A percentile compares a stretch with the other conserved stretches of the same genome.
These are phyloP conservation scores for Irpex sp. DNA, from an alignment of 1,284 basidiomycete species.

Conservation along the genomic window DNA sequence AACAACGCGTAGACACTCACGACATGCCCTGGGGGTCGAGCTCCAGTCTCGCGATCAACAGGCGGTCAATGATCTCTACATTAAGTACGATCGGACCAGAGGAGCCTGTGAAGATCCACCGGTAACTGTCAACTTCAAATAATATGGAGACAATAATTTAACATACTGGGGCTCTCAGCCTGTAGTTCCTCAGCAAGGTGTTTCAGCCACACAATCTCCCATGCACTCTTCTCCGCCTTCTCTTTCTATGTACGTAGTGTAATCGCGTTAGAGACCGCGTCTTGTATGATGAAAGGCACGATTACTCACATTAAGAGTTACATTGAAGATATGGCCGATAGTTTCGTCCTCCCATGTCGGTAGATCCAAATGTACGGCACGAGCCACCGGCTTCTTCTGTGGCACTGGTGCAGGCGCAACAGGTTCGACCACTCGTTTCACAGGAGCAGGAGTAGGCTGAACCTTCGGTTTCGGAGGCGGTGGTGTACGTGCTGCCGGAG, in stretches of 20 bases:
- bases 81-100: constrained; percentile 35
- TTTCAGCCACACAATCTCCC: constrained; percentile 84
- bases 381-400: constrained; percentile 44
- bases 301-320: constrained; percentile 67
- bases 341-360: constrained; percentile 72
- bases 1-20: constrained; percentile 39
- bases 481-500: constrained; percentile 12
- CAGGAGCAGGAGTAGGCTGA: constrained; percentile 13
- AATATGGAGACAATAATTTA: not conserved
- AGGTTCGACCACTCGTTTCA: constrained; percentile 29
- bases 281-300: too few relatives aligned
- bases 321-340: constrained; percentile 66
- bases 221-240: constrained; percentile 66
- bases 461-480: constrained; percentile 17
- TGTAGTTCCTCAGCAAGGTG: constrained; percentile 68
- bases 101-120: not conserved
- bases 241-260: constrained; percentile 45
- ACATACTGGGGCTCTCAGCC: constrained; percentile 61
- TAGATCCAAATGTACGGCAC: constrained; percentile 50
- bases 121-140: not conserved
- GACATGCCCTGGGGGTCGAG: constrained; percentile 74
- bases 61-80: constrained; percentile 66
- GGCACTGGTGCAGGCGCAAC: constrained; percentile 27
- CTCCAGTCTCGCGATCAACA: constrained; percentile 87
- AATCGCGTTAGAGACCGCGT: not conserved